Evolutionary conservation across 1,139 yeast species (phyloP).

Genomic region (Yamadazyma membranifaciens): DNA sequence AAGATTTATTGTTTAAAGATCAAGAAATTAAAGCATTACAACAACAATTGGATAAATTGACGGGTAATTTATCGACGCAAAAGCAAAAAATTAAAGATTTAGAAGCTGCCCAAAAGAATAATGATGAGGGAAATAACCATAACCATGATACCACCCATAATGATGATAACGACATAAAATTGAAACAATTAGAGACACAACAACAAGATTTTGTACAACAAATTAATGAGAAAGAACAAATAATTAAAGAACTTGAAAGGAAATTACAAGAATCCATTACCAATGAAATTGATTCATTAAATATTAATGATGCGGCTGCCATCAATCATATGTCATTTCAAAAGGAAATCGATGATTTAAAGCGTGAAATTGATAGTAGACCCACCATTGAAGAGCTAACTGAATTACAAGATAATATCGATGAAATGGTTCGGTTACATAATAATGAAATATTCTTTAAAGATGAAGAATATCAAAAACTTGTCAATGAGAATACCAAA

Average conservation of each 20-base stretch:
- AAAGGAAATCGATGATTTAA: constrained; percentile 20
- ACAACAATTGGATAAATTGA: constrained; percentile 16
- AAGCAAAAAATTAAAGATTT: constrained; percentile 13
- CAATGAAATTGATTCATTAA: constrained; percentile 15
- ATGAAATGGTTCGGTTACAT: constrained; percentile 32
- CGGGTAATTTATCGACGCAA: constrained; percentile 10
- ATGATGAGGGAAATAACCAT: background rate
- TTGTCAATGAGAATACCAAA: constrained; percentile 20
- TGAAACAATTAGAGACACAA: constrained; percentile 2
- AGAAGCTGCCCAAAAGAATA: background rate
- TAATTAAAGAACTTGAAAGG: constrained; percentile 14
- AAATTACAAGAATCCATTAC: constrained; percentile 16
- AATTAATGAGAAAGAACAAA: constrained; percentile 9
- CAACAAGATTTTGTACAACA: constrained; percentile 2
- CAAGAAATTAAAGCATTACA: constrained; percentile 17
- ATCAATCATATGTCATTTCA: constrained; percentile 13
- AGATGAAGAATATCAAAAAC: constrained; percentile 25
- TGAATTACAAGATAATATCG: constrained; percentile 30
- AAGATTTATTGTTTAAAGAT: constrained; percentile 15
- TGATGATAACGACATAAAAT: background rate
- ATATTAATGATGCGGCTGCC: constrained; percentile 16
- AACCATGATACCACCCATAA: constrained; percentile 1
- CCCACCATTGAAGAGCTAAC: constrained; percentile 33
- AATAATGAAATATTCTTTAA: constrained; percentile 29
- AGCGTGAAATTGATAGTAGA: constrained; percentile 26